Evolutionary conservation across 208 protist species (phyloP).

Genomic region (Kentomonas sorsogonicus): DNA sequence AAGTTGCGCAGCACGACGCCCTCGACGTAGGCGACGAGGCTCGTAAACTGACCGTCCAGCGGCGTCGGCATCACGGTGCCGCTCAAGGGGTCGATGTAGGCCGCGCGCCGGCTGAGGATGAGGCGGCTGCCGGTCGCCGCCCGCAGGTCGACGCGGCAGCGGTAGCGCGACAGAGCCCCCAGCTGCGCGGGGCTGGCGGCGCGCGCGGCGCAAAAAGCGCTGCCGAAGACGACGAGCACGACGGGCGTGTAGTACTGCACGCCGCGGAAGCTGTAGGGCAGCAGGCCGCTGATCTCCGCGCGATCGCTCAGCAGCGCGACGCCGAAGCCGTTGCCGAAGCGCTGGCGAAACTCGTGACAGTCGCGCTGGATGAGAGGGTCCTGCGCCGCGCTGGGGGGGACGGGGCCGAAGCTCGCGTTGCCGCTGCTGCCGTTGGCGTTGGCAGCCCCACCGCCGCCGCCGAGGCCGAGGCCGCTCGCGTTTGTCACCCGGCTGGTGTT

Average conservation of each 20-base stretch:
- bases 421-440: not conserved
- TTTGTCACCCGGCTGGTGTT: not conserved
- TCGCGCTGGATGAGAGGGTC: constrained; percentile 20
- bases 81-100: constrained; percentile 66
- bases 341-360: constrained; percentile 50
- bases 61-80: constrained; percentile 48
- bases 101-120: constrained; percentile 49
- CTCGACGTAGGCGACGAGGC: constrained; percentile 29
- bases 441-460: not conserved
- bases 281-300: constrained; percentile 49
- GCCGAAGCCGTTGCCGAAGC: constrained; percentile 54
- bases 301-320: constrained; percentile 39
- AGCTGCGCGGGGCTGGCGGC: not conserved
- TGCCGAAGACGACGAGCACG: constrained; percentile 45
- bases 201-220: not conserved
- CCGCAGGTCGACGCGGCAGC: constrained; percentile 62
- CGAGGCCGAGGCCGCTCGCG: not conserved
- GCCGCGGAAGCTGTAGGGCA: constrained; percentile 64
- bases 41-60: constrained; percentile 32
- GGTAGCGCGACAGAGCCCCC: too few species aligned
- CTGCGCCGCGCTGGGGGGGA: too few species aligned
- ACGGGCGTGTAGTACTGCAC: constrained; percentile 70
- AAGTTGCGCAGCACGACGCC: constrained; percentile 55
- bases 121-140: constrained; percentile 30
- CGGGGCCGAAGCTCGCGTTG: not conserved